Evolutionary conservation across 108 stramenopile species (phyloP).

Genomic region (Discostella stelligeroides): DNA sequence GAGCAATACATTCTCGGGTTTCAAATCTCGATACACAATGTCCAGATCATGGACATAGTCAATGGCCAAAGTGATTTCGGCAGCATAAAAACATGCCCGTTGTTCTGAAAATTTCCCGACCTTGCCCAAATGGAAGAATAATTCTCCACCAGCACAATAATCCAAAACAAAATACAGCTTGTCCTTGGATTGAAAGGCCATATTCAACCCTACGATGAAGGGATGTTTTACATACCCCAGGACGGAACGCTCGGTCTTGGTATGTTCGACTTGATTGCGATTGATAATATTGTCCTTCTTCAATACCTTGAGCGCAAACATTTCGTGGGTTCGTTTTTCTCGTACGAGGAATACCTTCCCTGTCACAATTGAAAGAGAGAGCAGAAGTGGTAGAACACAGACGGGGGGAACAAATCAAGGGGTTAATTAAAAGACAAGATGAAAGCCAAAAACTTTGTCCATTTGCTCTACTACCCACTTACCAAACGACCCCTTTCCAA

Average conservation of each 20-base stretch:
- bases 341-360: slow-evolving; percentile 90
- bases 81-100: slow-evolving; percentile 95
- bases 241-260: slow-evolving; percentile 95
- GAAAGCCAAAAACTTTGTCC: background rate
- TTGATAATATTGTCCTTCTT: slow-evolving; percentile 97
- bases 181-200: slow-evolving; percentile 97
- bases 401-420: background rate
- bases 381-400: no score
- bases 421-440: background rate
- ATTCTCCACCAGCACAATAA: slow-evolving; percentile 98
- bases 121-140: slow-evolving; percentile 97
- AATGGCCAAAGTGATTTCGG: slow-evolving; percentile 95
- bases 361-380: no score
- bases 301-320: slow-evolving; percentile 95
- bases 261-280: slow-evolving; percentile 98
- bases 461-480: slow-evolving; percentile 36
- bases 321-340: slow-evolving; percentile 73
- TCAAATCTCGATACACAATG: slow-evolving; percentile 97
- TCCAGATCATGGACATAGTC: slow-evolving; percentile 95
- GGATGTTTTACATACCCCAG: slow-evolving; percentile 97
- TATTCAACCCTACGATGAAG: slow-evolving; percentile 98
- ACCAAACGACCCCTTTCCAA: slow-evolving; percentile 96
- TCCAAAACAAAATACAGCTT: slow-evolving; percentile 98
- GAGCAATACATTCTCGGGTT: slow-evolving; percentile 97
- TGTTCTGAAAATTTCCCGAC: slow-evolving; percentile 92